A percentile compares a stretch with the other conserved stretches of the same genome.
These are phyloP conservation scores for Panicum virgatum DNA, from an alignment of 202 grass and related monocot genomes.

Conservation along the genomic window DNA sequence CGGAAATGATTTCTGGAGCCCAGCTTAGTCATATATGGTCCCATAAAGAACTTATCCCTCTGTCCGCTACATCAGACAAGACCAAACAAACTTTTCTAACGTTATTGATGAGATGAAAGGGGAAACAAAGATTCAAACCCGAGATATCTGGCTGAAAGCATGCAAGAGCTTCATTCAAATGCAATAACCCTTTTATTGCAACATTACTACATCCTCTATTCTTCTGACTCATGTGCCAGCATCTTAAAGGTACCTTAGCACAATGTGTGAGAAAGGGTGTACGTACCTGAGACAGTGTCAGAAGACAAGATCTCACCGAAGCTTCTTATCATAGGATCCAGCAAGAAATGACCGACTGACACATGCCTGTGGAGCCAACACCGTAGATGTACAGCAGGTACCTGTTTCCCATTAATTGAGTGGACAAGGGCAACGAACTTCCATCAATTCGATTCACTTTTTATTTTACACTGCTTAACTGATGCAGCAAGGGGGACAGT, in stretches of 20 bases:
- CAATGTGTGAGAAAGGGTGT: constrained; percentile 9
- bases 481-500: neutral
- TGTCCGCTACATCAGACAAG: neutral
- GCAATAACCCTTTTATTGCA: neutral
- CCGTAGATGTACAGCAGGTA: constrained; percentile 30
- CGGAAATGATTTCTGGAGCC: constrained; percentile 31
- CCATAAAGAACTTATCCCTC: neutral
- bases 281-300: constrained; percentile 38
- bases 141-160: neutral
- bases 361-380: constrained; percentile 38
- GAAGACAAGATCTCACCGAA: constrained; percentile 41
- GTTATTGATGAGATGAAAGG: neutral
- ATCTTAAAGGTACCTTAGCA: constrained; percentile 31
- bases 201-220: constrained; percentile 8
- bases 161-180: constrained; percentile 1
- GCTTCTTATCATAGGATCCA: constrained; percentile 47
- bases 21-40: constrained; percentile 23
- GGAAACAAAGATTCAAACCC: too few relatives aligned
- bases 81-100: neutral
- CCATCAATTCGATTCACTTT: constrained; percentile 45
- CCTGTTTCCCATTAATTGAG: constrained; percentile 48
- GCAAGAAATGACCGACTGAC: constrained; percentile 35
- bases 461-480: neutral
- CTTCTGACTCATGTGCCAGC: neutral
- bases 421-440: constrained; percentile 49